These are phyloP conservation scores for Penicillium sumatraense DNA, from an alignment of 2,329 filamentous ascomycete species.

Conservation along the genomic window DNA sequence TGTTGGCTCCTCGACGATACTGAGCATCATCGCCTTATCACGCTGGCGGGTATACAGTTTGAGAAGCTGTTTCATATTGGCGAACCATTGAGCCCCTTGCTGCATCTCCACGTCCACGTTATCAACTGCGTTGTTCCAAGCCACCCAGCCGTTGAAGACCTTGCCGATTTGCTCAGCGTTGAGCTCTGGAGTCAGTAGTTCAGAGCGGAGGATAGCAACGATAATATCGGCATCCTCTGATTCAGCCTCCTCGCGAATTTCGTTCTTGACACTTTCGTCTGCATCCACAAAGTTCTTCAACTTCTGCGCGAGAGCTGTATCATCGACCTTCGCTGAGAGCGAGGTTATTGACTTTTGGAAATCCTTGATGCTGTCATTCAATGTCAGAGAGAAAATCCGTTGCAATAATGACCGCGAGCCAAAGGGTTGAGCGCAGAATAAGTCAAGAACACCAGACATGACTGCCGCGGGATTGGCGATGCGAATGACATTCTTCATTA, in stretches of 20 bases:
- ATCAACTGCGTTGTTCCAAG: slow-evolving; percentile 93
- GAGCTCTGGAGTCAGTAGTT: slow-evolving; percentile 73
- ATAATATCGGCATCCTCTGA: slow-evolving; percentile 80
- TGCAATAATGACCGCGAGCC: slow-evolving; percentile 89
- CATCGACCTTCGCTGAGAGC: slow-evolving; percentile 76
- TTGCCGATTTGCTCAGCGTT: slow-evolving; percentile 76
- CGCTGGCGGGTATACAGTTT: slow-evolving; percentile 89
- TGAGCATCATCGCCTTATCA: slow-evolving; percentile 97
- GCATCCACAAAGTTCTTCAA: slow-evolving; percentile 78
- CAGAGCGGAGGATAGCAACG: slow-evolving; percentile 80
- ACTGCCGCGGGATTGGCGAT: slow-evolving; percentile 96
- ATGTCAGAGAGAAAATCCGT: slow-evolving; percentile 87
- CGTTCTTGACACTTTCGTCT: slow-evolving; percentile 73
- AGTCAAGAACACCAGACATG: slow-evolving; percentile 92
- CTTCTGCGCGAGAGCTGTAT: slow-evolving; percentile 77
- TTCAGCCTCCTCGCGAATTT: slow-evolving; percentile 73
- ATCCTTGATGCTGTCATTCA: slow-evolving; percentile 85
- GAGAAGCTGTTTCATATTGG: slow-evolving; percentile 89
- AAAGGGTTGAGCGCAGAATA: slow-evolving; percentile 95
- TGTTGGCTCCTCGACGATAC: slow-evolving; percentile 94
- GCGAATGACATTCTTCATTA: slow-evolving; percentile 95
- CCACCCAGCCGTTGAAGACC: slow-evolving; percentile 92
- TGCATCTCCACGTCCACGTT: slow-evolving; percentile 85
- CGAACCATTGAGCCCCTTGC: slow-evolving; percentile 88
- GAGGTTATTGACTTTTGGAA: slow-evolving; percentile 87